phyloP scores from a whole-genome alignment of 352 stramenopile genomes.

The Phytophthora kernoviae region DNA sequence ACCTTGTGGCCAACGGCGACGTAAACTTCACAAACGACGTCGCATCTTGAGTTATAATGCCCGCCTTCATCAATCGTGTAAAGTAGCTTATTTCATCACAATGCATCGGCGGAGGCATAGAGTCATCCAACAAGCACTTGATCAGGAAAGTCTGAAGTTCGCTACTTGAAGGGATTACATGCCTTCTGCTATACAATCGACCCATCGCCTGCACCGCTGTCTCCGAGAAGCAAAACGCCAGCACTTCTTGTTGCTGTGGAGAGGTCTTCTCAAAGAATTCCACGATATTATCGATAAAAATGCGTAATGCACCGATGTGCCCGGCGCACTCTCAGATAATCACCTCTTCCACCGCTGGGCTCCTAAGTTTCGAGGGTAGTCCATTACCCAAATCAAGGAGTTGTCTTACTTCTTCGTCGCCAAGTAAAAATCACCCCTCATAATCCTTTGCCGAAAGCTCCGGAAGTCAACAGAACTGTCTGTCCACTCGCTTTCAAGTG shows the following conservation, averaged over 20 bases:
- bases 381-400: constrained; percentile 1
- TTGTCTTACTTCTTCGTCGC: constrained; percentile 1
- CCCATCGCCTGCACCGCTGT: background rate
- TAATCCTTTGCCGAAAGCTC: constrained; percentile 1
- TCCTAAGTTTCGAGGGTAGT: constrained; percentile 1
- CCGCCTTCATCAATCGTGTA: too few species aligned
- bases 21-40: too few species aligned
- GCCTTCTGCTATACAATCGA: constrained; percentile 2
- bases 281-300: constrained; percentile 3
- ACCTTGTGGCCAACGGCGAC: too few species aligned
- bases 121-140: too few species aligned
- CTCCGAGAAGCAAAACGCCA: too few species aligned
- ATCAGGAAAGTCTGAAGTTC: constrained; percentile 1
- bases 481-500: constrained; percentile 3
- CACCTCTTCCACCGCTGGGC: constrained; percentile 2
- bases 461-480: background rate
- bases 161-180: background rate
- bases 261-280: constrained; percentile 2
- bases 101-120: too few species aligned
- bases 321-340: constrained; percentile 3
- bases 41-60: too few species aligned
- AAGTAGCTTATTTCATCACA: too few species aligned
- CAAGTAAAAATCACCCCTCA: constrained; percentile 1
- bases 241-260: background rate
- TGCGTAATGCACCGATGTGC: background rate